phyloP scores from a whole-genome alignment of 768 basidiomycete species.

The Melanogaster broomeanus region DNA sequence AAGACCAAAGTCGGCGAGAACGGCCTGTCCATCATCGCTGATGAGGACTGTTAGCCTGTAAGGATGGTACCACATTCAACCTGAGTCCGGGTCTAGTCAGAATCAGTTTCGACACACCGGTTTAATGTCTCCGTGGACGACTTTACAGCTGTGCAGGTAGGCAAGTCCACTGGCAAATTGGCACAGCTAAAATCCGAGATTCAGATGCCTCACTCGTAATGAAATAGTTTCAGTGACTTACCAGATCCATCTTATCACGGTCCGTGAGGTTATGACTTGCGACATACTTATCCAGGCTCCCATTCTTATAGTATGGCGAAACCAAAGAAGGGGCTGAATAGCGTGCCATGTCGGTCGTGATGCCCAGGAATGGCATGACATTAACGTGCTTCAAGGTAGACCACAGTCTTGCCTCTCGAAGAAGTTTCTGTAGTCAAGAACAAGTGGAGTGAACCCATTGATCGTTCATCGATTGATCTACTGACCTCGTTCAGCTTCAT shows the following conservation, averaged over 20 bases:
- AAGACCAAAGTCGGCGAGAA: constrained; percentile 42
- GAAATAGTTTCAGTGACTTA: constrained; percentile 3
- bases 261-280: constrained; percentile 3
- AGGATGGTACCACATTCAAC: neutral
- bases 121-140: constrained; percentile 42
- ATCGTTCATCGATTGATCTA: neutral
- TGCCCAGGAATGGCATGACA: constrained; percentile 27
- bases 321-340: constrained; percentile 22
- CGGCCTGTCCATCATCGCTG: constrained; percentile 30
- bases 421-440: constrained; percentile 20
- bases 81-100: neutral
- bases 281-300: constrained; percentile 20
- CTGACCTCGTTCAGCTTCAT: constrained; percentile 22
- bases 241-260: constrained; percentile 21
- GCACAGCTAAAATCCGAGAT: constrained; percentile 13
- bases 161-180: constrained; percentile 21
- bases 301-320: constrained; percentile 27
- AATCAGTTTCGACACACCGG: constrained; percentile 25
- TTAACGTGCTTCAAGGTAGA: constrained; percentile 21
- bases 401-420: constrained; percentile 31
- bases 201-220: neutral
- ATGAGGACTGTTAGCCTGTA: constrained; percentile 41
- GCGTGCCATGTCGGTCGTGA: constrained; percentile 16
- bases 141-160: constrained; percentile 21
- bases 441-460: neutral